phyloP scores from a whole-genome alignment of 495 filamentous ascomycete species.

The Aspergillus baeticus region DNA sequence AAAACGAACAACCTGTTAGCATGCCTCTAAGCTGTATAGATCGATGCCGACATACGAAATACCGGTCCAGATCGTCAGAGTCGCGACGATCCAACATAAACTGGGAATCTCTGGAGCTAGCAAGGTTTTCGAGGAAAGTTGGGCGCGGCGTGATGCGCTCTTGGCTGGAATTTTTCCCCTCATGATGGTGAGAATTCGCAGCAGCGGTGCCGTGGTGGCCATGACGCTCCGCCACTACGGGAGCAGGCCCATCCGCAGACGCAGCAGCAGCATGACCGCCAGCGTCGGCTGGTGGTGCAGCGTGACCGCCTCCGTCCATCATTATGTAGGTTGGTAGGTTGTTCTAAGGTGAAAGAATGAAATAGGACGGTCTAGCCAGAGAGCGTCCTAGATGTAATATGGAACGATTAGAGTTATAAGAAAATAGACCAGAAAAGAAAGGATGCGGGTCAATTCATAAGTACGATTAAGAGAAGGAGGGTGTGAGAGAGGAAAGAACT shows the following conservation, averaged over 20 bases:
- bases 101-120: constrained; percentile 35
- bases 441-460: constrained; percentile 8
- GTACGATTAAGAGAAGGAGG: constrained; percentile 3
- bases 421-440: constrained; percentile 1
- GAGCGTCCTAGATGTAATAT: background rate
- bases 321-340: background rate
- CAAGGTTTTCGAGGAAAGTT: constrained; percentile 39
- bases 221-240: constrained; percentile 29
- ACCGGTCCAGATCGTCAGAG: constrained; percentile 42
- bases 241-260: constrained; percentile 19
- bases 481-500: background rate
- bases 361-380: constrained; percentile 12
- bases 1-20: constrained; percentile 9
- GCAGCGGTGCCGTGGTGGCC: constrained; percentile 18
- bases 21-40: background rate
- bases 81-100: constrained; percentile 34
- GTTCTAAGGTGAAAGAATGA: background rate
- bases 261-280: constrained; percentile 16
- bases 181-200: background rate
- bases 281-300: constrained; percentile 16
- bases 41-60: constrained; percentile 37
- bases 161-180: constrained; percentile 27
- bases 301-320: constrained; percentile 13
- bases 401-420: background rate
- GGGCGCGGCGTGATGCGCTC: constrained; percentile 35